These are phyloP conservation scores for Pelargonium exstipulatum DNA, from an alignment of 441 rosid genomes.

Conservation along the genomic window DNA sequence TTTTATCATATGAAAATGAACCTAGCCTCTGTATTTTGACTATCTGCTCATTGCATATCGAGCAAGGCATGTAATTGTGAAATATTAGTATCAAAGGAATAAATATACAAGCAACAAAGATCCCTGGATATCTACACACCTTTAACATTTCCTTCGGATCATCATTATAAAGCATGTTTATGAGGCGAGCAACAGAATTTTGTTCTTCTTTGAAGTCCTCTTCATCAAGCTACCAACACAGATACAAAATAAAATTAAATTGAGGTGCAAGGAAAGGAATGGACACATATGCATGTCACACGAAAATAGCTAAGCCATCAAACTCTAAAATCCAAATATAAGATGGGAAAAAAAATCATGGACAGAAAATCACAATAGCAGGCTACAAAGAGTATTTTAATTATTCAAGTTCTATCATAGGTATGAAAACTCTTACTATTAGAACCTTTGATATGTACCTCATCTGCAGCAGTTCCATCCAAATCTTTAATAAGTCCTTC, in stretches of 20 bases:
- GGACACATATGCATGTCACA: not conserved
- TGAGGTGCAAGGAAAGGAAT: conserved; percentile 3
- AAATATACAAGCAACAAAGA: not conserved
- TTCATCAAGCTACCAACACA: conserved; percentile 51
- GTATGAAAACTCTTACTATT: not conserved
- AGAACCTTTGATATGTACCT: conserved; percentile 32
- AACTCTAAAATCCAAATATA: conserved; percentile 16
- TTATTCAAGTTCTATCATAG: conserved; percentile 7
- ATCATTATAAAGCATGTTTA: conserved; percentile 54
- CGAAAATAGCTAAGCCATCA: conserved; percentile 1
- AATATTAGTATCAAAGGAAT: not conserved
- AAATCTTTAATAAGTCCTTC: conserved; percentile 61
- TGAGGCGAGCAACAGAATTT: conserved; percentile 58
- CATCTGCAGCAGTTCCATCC: conserved; percentile 45
- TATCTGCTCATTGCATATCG: not conserved
- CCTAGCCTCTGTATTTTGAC: conserved; percentile 3
- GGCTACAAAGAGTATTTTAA: conserved; percentile 12
- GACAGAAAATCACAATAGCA: not conserved
- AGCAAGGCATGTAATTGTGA: not conserved
- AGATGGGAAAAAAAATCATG: conserved; percentile 7
- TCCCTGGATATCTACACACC: conserved; percentile 27
- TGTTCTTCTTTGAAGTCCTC: conserved; percentile 73
- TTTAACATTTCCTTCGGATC: conserved; percentile 63
- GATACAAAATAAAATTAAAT: conserved; percentile 11
- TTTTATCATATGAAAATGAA: conserved; percentile 2